Base-by-base conservation (phyloP, 2,329 filamentous ascomycete genomes). In the Xylaria sp. region DNA sequence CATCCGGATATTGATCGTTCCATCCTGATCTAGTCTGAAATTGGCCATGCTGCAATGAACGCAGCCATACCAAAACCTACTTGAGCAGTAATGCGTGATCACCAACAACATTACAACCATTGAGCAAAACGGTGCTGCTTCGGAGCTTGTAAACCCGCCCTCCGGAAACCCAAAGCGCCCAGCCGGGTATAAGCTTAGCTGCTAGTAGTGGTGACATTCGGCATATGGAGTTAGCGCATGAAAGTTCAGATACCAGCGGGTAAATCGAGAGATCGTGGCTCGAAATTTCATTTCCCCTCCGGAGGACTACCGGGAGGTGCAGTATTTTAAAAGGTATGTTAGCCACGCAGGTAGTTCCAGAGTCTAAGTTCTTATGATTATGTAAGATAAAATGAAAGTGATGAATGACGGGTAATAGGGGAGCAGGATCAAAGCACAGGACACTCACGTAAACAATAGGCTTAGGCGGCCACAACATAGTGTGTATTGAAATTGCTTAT, bases 121-220 rank as follows among this genome's bases (percentile, higher is more conserved):
- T 57, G 23, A 45, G 56, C n/a, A 50, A 34, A 32, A 34, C 13
- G 30, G 6, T 20, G n/a, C 25, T 60, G 3, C 30, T 39, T 67
- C 65, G 55, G 65, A 67, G 25, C 65, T 41, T 53, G 48, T 50
- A 50, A 7, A 34, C 48, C 48, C 60, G 48, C 43, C 23, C 25
- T 50, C 48, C 55, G 48, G 3, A 28, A 48, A 50, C 32, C 7
- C 23, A 43, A 13, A 45, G 56, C 57, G 65, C 65, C 65, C 65
- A 67, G 65, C 65, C 65, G 65, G 65, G 39, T 67, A 67, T 67
- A 50, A 39, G 12, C 56, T 13, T 41, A 25, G 41, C 28, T 60
- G 30, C 32, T 60, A 64, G n/a, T 64, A 30, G 53, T 55, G 32
- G 57, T 64, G 41, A 20, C 25, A 60, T 64, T 64, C 65, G 65